Percentiles rank a stretch among this genome's conserved stretches.
Conservation (phyloP, 1,284 basidiomycete species). For the Peniophora sp. region DNA sequence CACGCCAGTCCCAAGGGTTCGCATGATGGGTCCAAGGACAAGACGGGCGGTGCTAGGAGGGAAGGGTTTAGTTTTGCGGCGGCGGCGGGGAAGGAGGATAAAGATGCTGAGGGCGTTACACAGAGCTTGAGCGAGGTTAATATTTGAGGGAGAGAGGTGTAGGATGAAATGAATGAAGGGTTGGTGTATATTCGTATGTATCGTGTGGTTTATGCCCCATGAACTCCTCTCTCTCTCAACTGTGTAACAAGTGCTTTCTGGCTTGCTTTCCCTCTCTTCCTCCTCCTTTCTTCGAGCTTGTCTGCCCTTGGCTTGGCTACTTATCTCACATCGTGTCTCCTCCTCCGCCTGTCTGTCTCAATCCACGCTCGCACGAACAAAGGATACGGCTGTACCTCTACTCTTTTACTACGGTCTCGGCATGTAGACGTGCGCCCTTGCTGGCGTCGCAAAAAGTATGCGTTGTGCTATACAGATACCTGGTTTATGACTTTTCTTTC, state of each 20-base stretch:
- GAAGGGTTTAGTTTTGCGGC: constrained; percentile 60
- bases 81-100: constrained; percentile 33
- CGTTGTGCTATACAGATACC: too few species aligned
- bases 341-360: background rate
- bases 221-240: background rate
- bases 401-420: background rate
- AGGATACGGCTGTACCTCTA: background rate
- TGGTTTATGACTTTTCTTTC: too few species aligned
- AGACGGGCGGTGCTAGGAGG: constrained; percentile 31
- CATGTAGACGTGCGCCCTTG: background rate
- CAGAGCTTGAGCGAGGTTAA: constrained; percentile 35
- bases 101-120: constrained; percentile 20
- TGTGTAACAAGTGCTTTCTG: background rate
- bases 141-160: too few species aligned
- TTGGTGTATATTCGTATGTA: background rate
- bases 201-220: background rate
- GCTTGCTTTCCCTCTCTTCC: background rate
- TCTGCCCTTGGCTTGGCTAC: background rate
- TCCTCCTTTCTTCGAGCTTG: background rate
- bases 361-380: background rate
- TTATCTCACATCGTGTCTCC: background rate
- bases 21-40: constrained; percentile 19
- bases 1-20: constrained; percentile 5
- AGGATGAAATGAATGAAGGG: too few species aligned
- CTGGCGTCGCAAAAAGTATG: too few species aligned